Conservation (phyloP, 2,329 filamentous ascomycete species). For the Thelonectria rubi region DNA sequence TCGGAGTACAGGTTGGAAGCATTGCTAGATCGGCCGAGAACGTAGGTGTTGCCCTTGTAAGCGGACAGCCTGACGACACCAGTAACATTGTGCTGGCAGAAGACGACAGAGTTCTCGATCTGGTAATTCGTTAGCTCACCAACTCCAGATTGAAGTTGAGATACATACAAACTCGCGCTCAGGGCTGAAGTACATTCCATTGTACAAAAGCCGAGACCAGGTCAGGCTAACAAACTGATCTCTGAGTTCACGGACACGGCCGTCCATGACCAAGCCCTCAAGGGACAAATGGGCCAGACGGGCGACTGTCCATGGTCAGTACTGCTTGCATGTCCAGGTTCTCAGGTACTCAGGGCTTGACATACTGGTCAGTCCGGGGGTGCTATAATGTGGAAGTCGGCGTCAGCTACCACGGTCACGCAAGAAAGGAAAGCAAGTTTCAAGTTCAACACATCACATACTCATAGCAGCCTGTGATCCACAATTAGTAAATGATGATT, state of each 20-base stretch:
- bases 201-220: constrained; percentile 57
- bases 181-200: constrained; percentile 64
- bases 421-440: no score
- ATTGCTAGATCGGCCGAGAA: constrained; percentile 51
- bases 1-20: constrained; percentile 58
- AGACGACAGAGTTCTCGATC: constrained; percentile 66
- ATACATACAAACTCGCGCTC: constrained; percentile 53
- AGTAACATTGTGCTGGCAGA: constrained; percentile 59
- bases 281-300: constrained; percentile 39
- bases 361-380: no score
- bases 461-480: constrained; percentile 49
- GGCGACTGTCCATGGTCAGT: no score
- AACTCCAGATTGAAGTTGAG: background rate
- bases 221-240: constrained; percentile 56
- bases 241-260: constrained; percentile 60
- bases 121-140: background rate
- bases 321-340: no score
- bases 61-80: constrained; percentile 49
- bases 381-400: no score
- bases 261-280: constrained; percentile 65
- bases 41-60: constrained; percentile 50
- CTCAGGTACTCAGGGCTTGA: no score
- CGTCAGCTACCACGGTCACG: no score
- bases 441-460: no score
- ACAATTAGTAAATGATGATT: no score